These are phyloP conservation scores for Cordyceps tenuipes DNA, from an alignment of 2,329 filamentous ascomycete genomes.

Conservation along the genomic window DNA sequence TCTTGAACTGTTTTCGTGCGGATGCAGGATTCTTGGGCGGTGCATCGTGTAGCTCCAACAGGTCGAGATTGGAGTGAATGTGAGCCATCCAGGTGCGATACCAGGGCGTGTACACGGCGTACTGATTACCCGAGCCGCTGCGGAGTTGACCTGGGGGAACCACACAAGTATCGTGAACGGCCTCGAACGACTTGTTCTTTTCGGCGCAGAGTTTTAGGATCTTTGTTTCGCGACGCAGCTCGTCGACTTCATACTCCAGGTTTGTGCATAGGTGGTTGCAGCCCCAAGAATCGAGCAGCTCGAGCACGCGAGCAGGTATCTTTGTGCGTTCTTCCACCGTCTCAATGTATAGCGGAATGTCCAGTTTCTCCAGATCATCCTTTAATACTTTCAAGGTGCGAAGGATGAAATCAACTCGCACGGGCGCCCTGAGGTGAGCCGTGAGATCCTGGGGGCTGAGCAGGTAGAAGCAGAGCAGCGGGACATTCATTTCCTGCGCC, in stretches of 20 bases:
- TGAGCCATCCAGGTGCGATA: slow-evolving; percentile 67
- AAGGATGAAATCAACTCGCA: slow-evolving; percentile 74
- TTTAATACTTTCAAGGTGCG: slow-evolving; percentile 59
- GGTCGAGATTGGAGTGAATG: slow-evolving; percentile 58
- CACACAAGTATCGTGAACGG: slow-evolving; percentile 73
- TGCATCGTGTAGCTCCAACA: slow-evolving; percentile 53
- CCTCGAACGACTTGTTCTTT: slow-evolving; percentile 59
- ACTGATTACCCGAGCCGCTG: slow-evolving; percentile 66
- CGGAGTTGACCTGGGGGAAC: slow-evolving; percentile 63
- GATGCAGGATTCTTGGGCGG: slow-evolving; percentile 27
- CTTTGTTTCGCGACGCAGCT: slow-evolving; percentile 66
- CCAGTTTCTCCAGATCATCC: slow-evolving; percentile 56
- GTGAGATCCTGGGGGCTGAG: slow-evolving; percentile 77
- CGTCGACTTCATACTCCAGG: slow-evolving; percentile 87
- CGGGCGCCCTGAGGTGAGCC: slow-evolving; percentile 66
- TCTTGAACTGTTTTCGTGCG: slow-evolving; percentile 35
- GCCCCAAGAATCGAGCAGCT: slow-evolving; percentile 62
- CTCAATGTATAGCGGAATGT: slow-evolving; percentile 73
- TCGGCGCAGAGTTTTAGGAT: slow-evolving; percentile 54
- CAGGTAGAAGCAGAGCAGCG: slow-evolving; percentile 69
- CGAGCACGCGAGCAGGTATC: slow-evolving; percentile 52
- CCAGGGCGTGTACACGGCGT: slow-evolving; percentile 80
- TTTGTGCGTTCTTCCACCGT: slow-evolving; percentile 57
- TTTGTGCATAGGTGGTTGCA: slow-evolving; percentile 72
- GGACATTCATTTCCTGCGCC: slow-evolving; percentile 59